These are phyloP conservation scores for Lasiosphaeris hirsuta DNA, from an alignment of 495 filamentous ascomycete species.

Conservation along the genomic window DNA sequence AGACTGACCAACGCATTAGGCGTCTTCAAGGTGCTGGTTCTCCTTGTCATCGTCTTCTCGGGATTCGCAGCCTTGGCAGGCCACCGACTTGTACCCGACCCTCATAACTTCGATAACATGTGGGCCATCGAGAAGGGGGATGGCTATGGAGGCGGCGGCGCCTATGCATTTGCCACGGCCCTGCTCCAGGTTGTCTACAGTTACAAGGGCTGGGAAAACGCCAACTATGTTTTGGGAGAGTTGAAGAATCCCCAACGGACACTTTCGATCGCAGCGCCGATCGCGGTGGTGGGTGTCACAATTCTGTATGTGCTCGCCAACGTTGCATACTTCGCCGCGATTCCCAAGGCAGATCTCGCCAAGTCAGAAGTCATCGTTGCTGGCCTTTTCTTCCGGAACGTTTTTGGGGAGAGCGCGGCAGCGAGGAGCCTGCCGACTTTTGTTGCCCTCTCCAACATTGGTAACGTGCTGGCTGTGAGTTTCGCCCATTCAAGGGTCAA, in stretches of 20 bases:
- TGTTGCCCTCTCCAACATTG: slow-evolving; percentile 61
- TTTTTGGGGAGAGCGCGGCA: slow-evolving; percentile 40
- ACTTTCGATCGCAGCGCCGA: slow-evolving; percentile 57
- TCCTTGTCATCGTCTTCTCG: slow-evolving; percentile 58
- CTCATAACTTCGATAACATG: slow-evolving; percentile 28
- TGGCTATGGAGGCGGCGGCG: slow-evolving; percentile 39
- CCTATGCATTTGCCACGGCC: slow-evolving; percentile 44
- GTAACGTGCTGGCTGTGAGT: slow-evolving; percentile 51
- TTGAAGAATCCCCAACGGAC: slow-evolving; percentile 59
- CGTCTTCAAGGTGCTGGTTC: slow-evolving; percentile 60
- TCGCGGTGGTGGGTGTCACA: slow-evolving; percentile 55
- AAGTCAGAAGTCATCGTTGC: slow-evolving; percentile 46
- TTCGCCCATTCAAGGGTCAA: slow-evolving; percentile 60
- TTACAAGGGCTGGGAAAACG: slow-evolving; percentile 48
- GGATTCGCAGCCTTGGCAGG: slow-evolving; percentile 50
- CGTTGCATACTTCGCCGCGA: slow-evolving; percentile 56
- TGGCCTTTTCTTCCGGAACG: slow-evolving; percentile 46
- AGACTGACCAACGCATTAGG: slow-evolving; percentile 61
- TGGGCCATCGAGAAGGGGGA: slow-evolving; percentile 38
- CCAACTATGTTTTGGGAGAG: slow-evolving; percentile 56
- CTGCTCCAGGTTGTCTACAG: slow-evolving; percentile 49
- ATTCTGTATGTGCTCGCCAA: slow-evolving; percentile 63
- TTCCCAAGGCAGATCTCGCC: slow-evolving; percentile 48
- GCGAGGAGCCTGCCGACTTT: slow-evolving; percentile 53
- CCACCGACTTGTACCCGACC: slow-evolving; percentile 24